Percentiles rank a stretch among this genome's conserved stretches.
phyloP scores from a whole-genome alignment of 345 rosid species.

The Citrus australasica region DNA sequence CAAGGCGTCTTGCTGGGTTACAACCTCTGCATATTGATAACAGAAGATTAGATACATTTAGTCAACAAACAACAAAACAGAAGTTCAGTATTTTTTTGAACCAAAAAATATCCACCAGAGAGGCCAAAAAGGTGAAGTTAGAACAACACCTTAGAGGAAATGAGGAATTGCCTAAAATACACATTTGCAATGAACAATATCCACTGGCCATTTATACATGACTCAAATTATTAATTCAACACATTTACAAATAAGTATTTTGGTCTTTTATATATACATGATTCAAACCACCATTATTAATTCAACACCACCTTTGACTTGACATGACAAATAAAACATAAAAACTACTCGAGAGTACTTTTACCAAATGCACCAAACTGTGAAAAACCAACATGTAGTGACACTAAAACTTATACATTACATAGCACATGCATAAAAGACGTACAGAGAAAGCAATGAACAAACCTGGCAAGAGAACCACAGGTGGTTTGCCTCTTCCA shows the following conservation, averaged over 20 bases:
- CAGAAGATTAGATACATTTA: neutral
- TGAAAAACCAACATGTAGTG: neutral
- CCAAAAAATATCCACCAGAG: neutral
- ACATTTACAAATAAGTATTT: neutral
- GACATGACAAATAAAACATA: neutral
- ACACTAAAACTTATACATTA: neutral
- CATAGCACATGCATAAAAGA: neutral
- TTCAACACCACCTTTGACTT: neutral
- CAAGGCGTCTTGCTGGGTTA: slow-evolving; percentile 41
- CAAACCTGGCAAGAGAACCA: slow-evolving; percentile 48
- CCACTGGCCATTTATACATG: neutral
- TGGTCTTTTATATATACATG: neutral
- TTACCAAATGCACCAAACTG: no score
- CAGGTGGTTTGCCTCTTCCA: slow-evolving; percentile 72
- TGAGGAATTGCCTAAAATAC: neutral
- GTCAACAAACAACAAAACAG: neutral
- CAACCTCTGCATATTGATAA: slow-evolving; percentile 29
- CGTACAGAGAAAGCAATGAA: neutral
- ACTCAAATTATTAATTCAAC: neutral
- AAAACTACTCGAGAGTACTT: neutral
- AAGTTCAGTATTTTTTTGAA: neutral
- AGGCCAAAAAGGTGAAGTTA: neutral
- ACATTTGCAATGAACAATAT: neutral
- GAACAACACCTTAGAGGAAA: neutral
- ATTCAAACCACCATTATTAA: neutral